Percentiles rank a stretch among this genome's conserved stretches.
Evolutionary conservation across 192 early-diverging fungal species (phyloP).

Genomic region (Paraglomus occultum): DNA sequence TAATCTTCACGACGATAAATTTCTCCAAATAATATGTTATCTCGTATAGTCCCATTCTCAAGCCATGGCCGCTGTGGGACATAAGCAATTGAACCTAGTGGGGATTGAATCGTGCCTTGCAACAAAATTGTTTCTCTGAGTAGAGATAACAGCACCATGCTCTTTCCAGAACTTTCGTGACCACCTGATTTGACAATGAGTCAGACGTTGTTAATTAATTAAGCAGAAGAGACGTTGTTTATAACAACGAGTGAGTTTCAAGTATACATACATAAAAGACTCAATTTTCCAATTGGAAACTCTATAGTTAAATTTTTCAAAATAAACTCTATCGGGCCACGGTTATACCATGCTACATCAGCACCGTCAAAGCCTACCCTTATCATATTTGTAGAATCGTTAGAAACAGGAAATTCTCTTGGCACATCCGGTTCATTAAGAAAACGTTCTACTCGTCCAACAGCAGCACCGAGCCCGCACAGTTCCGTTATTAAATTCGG

Average conservation of each 20-base stretch:
- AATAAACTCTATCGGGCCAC: constrained; percentile 40
- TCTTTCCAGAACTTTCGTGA: constrained; percentile 86
- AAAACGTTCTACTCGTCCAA: constrained; percentile 68
- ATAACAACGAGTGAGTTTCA: background rate
- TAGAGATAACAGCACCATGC: constrained; percentile 73
- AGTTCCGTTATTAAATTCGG: constrained; percentile 39
- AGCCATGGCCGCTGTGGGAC: constrained; percentile 71
- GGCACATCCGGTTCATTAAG: constrained; percentile 56
- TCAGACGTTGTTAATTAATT: background rate
- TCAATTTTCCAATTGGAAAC: constrained; percentile 49
- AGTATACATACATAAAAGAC: constrained; percentile 46
- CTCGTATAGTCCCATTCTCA: constrained; percentile 60
- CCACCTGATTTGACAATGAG: constrained; percentile 48
- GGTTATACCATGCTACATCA: constrained; percentile 46
- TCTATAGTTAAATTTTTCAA: constrained; percentile 44
- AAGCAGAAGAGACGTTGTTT: background rate
- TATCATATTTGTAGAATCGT: constrained; percentile 4
- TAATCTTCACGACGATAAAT: constrained; percentile 54
- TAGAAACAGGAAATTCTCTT: constrained; percentile 4
- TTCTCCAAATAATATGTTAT: constrained; percentile 71
- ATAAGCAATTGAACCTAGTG: constrained; percentile 67
- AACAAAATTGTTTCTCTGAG: constrained; percentile 58
- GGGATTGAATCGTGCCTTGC: constrained; percentile 41
- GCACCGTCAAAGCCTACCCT: constrained; percentile 50
- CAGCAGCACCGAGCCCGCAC: constrained; percentile 39